phyloP scores from a whole-genome alignment of 331 rosid species.

The Arachis monticola region DNA sequence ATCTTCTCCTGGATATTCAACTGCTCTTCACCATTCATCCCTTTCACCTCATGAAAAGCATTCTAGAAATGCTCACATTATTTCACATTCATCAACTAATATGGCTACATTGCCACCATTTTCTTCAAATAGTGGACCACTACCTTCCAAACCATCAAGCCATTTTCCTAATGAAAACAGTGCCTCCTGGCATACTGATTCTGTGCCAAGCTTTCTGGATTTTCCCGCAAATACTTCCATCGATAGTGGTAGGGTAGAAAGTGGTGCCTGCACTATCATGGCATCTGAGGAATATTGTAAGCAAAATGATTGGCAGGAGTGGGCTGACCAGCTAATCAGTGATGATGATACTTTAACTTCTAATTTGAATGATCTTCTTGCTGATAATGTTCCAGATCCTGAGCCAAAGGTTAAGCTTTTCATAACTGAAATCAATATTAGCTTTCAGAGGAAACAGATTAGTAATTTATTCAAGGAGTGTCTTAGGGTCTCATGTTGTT shows the following conservation, averaged over 20 bases:
- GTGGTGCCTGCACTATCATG: conserved; percentile 58
- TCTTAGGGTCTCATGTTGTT: conserved; percentile 43
- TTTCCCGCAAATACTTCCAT: conserved; percentile 61
- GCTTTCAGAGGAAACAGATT: conserved; percentile 28
- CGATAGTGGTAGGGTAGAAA: conserved; percentile 58
- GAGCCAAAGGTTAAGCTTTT: conserved; percentile 69
- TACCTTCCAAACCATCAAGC: conserved; percentile 45
- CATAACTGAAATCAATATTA: conserved; percentile 26
- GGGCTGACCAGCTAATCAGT: conserved; percentile 78
- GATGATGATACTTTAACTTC: conserved; percentile 72
- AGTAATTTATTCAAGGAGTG: conserved; percentile 26
- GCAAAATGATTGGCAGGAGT: conserved; percentile 77
- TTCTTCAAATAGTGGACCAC: conserved; percentile 54
- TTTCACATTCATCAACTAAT: conserved; percentile 54
- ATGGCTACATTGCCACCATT: conserved; percentile 49
- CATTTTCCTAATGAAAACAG: conserved; percentile 56
- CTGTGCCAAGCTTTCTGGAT: conserved; percentile 67
- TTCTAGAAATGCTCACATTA: conserved; percentile 53
- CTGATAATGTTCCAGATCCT: conserved; percentile 57
- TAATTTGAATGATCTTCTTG: conserved; percentile 74
- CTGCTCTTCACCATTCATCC: conserved; percentile 73
- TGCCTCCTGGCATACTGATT: conserved; percentile 68
- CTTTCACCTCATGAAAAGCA: conserved; percentile 55
- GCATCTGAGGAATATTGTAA: conserved; percentile 65
- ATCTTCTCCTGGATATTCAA: conserved; percentile 67